These are phyloP conservation scores for Anthracocystis panici-leucophaei DNA, from an alignment of 1,284 basidiomycete species.

Conservation along the genomic window DNA sequence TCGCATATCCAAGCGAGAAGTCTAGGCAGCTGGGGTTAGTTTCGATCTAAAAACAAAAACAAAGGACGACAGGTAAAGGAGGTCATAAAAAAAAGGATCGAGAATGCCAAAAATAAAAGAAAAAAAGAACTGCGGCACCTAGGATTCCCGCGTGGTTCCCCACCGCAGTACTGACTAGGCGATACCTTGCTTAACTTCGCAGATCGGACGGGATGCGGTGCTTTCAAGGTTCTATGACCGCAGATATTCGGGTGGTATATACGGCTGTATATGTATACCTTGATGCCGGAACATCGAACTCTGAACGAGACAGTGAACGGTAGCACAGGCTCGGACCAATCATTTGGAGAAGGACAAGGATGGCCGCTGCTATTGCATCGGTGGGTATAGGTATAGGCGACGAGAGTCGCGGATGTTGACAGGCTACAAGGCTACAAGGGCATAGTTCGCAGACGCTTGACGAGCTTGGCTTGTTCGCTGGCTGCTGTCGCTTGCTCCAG, in stretches of 20 bases:
- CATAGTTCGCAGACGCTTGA: conserved; percentile 50
- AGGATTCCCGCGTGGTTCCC: conserved; percentile 86
- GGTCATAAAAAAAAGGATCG: neutral
- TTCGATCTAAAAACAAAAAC: neutral
- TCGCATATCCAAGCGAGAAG: neutral
- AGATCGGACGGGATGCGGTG: conserved; percentile 85
- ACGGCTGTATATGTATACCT: too few relatives aligned
- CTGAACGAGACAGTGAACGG: neutral
- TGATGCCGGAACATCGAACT: too few relatives aligned
- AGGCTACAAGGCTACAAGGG: conserved; percentile 11
- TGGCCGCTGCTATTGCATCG: neutral
- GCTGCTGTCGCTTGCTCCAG: conserved; percentile 51
- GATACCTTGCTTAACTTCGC: conserved; percentile 83
- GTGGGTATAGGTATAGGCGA: conserved; percentile 12
- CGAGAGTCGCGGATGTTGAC: neutral
- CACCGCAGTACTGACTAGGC: conserved; percentile 85
- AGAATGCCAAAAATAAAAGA: neutral
- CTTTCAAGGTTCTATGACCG: conserved; percentile 83
- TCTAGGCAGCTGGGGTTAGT: neutral
- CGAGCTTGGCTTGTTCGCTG: conserved; percentile 42
- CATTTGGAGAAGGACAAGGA: neutral
- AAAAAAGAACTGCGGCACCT: conserved; percentile 78
- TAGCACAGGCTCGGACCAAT: neutral
- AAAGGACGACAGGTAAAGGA: neutral
- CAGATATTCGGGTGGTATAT: too few relatives aligned